These are phyloP conservation scores for Ajuga reptans DNA, from an alignment of 305 asterid species.

Conservation along the genomic window DNA sequence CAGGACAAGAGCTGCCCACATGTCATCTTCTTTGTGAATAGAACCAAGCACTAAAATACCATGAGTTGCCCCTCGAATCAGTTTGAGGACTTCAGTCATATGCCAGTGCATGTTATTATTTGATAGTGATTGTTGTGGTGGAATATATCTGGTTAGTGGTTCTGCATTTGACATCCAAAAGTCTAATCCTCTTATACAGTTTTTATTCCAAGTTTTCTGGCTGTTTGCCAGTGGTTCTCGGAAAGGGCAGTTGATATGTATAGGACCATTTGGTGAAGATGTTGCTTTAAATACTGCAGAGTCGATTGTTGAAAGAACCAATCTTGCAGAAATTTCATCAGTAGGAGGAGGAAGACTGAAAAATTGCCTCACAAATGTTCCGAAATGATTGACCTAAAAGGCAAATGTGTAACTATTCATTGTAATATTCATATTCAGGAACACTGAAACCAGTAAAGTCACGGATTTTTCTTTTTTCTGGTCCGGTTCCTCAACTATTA, in stretches of 20 bases:
- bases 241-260: conserved; percentile 88
- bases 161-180: conserved; percentile 58
- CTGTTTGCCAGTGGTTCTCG: conserved; percentile 75
- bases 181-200: conserved; percentile 69
- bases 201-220: conserved; percentile 43
- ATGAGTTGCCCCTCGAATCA: conserved; percentile 58
- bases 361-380: conserved; percentile 69
- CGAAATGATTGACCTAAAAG: conserved; percentile 72
- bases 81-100: conserved; percentile 49
- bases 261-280: conserved; percentile 80
- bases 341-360: conserved; percentile 71
- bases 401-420: conserved; percentile 13
- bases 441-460: not conserved
- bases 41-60: conserved; percentile 81
- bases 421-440: not conserved
- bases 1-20: conserved; percentile 92
- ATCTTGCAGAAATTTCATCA: conserved; percentile 70
- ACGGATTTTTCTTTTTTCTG: not conserved
- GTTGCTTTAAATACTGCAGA: conserved; percentile 66
- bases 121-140: conserved; percentile 42
- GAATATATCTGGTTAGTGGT: conserved; percentile 75
- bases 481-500: not conserved
- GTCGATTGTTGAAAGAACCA: conserved; percentile 83
- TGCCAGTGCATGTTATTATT: conserved; percentile 26
- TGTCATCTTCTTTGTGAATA: conserved; percentile 75